Conservation (phyloP, 2,329 filamentous ascomycete genomes). For the Kalmusia sp. region DNA sequence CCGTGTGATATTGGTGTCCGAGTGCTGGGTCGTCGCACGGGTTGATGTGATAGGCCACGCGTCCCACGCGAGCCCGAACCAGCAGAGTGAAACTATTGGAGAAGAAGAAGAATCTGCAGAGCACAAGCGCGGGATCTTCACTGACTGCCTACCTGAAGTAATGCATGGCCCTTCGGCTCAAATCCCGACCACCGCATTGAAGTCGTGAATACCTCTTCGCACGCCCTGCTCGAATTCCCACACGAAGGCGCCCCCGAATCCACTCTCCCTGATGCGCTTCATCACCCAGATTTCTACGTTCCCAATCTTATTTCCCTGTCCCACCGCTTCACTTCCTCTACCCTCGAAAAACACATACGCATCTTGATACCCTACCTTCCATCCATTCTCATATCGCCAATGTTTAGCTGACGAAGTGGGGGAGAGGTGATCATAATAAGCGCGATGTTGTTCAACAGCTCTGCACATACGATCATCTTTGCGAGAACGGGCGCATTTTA, state of each 20-base stretch:
- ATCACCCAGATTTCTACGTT: conserved; percentile 65
- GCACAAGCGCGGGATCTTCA: not conserved
- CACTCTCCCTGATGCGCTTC: conserved; percentile 61
- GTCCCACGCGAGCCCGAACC: not conserved
- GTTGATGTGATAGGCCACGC: not conserved
- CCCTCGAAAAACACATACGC: conserved; percentile 58
- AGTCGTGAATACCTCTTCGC: conserved; percentile 54
- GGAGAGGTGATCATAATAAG: conserved; percentile 57
- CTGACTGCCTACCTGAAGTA: too few relatives aligned
- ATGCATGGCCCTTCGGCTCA: too few relatives aligned
- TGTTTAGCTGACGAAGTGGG: conserved; percentile 59
- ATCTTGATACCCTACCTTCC: conserved; percentile 64
- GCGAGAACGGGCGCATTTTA: conserved; percentile 50
- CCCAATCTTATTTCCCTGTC: conserved; percentile 61
- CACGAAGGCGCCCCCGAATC: conserved; percentile 55
- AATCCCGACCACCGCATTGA: conserved; percentile 33
- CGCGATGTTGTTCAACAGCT: conserved; percentile 53
- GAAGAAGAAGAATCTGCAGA: not conserved
- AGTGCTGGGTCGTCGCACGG: not conserved
- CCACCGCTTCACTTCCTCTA: conserved; percentile 42
- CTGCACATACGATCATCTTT: conserved; percentile 42
- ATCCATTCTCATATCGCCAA: conserved; percentile 62
- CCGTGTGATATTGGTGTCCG: conserved; percentile 3
- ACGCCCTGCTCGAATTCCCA: conserved; percentile 61
- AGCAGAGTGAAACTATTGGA: not conserved